Base-by-base conservation (phyloP, 176 grass and related monocot species). In the Alopecurus myosuroides region DNA sequence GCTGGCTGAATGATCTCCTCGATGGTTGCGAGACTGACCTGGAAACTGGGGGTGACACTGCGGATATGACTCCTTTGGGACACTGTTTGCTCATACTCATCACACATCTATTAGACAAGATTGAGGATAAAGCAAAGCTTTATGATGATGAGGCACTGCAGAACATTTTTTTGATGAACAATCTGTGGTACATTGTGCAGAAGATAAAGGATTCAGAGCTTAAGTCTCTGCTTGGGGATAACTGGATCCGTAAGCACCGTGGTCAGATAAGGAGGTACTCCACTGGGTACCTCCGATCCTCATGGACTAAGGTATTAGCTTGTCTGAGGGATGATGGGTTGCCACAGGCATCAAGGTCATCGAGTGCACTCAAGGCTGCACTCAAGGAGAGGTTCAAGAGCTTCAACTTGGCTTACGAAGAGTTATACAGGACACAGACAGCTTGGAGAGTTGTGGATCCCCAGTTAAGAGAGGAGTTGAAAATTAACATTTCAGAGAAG, bases 121-220 rank as follows among this genome's bases (percentile, higher is more conserved):
- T 99, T 63, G 90, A 94, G 72, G 94, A 94, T 70, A 99, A 96
- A 72, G 81, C 90, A 0, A 96, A 89, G 84, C 79, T 96, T 45
- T 96, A 96, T 55, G 94, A 94, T 33, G 97, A 96, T 50, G 93
- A 87, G 39, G 97, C 86, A 3, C 84, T 99, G 76, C 93, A 94
- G 83, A 92, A 94, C 68, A 92, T 99, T 68, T 99, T 94, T 33
- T 84, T 99, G 79, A 99, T 99, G 97, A 99, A 99, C 87, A 99
- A 99, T 70, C 78, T 94, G 36, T 55, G 87, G 77, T 99, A 99
- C 57, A 90, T 99, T 67, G 91, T 99, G 39, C 91, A 96, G 81
- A 94, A 96, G 79, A 92, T 96, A 53, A 99, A 92, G 42, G 93
- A 94, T 85, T 96, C 97, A 52, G 93, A 96, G 61, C 85, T 99